Base-by-base conservation (phyloP, 2,329 filamentous ascomycete genomes). In the Sclerotiophoma versabilis region DNA sequence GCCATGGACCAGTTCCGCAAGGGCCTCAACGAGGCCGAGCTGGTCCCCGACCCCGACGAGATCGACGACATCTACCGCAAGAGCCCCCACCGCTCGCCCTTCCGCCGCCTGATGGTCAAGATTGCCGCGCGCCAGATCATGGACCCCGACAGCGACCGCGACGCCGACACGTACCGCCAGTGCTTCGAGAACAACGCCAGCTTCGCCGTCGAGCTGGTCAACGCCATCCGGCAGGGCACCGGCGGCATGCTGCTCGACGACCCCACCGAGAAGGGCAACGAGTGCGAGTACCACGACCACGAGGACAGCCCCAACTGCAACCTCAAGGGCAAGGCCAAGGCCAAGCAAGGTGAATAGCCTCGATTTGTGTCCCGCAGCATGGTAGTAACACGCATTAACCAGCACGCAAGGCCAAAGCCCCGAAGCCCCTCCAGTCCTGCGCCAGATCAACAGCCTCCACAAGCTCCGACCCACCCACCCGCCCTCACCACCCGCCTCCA, bases 91-190 rank as follows among this genome's bases (percentile, higher is more conserved):
- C 72, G 67, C 4, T 82, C 79, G 47, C 79, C 81, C 1, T 83
- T 83, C 63, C 74, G 81, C 29, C 73, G 67, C 25, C 71, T 84
- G 17, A 80, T 83, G 76, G 78, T 79, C 48, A 74, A 76, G 57
- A 84, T 84, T 41, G 81, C 81, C n/a, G 82, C 82, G 4, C 73
- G 82, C 22, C 82, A 84, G 69, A 82, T 84, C 56, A 84, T 84
- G 81, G 81, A 83, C 59, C 81, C 81, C 0, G 80, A 78, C 25
- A 78, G 72, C 48, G 75, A 81, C 34, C 77, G 78, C 51, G 76
- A 82, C 63, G 77, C 80, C 3, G 75, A 79, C 22, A 76, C 74
- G 4, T 84, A 84, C 60, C 76, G 77, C 30, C 71, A 73, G 33
- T 83, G 81, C 61, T 82, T 84, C 64, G 74, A 77, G 25, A 69